These are phyloP conservation scores for Stromatinia cepivora DNA, from an alignment of 2,329 filamentous ascomycete species.

Conservation along the genomic window DNA sequence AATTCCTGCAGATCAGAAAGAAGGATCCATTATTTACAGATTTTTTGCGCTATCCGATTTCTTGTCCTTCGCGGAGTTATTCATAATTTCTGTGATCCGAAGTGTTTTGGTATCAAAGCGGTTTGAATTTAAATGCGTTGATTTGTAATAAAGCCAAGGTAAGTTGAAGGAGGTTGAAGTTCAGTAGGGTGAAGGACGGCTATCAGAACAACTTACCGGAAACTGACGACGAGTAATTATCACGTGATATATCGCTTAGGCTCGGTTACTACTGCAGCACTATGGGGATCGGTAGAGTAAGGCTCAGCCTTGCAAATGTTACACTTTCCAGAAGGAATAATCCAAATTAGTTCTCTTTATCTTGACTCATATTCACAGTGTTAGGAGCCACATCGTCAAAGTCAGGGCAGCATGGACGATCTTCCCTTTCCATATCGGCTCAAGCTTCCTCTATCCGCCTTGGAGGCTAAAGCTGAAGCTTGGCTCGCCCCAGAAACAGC, in stretches of 20 bases:
- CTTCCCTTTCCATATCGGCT: too few relatives aligned
- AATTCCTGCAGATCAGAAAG: accelerated
- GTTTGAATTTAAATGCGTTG: background rate
- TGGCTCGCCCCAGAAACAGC: too few relatives aligned
- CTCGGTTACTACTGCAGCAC: background rate
- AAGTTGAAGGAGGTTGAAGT: background rate
- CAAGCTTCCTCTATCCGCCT: too few relatives aligned
- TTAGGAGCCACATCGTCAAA: too few relatives aligned
- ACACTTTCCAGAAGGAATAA: too few relatives aligned
- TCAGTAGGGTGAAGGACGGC: background rate
- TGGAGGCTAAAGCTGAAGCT: too few relatives aligned
- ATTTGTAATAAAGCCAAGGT: background rate
- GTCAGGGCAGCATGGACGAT: too few relatives aligned
- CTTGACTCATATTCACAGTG: too few relatives aligned
- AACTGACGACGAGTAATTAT: background rate
- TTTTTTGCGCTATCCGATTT: too few relatives aligned
- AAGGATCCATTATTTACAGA: background rate
- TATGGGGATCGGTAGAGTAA: background rate
- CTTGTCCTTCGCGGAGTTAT: background rate
- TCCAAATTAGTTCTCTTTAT: too few relatives aligned
- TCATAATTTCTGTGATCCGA: background rate
- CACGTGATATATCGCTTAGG: background rate
- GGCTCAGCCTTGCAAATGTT: too few relatives aligned
- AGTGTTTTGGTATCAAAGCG: background rate
- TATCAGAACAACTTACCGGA: background rate